Evolutionary conservation across 2,329 filamentous ascomycete species (phyloP).

Genomic region (Neonectria punicea): DNA sequence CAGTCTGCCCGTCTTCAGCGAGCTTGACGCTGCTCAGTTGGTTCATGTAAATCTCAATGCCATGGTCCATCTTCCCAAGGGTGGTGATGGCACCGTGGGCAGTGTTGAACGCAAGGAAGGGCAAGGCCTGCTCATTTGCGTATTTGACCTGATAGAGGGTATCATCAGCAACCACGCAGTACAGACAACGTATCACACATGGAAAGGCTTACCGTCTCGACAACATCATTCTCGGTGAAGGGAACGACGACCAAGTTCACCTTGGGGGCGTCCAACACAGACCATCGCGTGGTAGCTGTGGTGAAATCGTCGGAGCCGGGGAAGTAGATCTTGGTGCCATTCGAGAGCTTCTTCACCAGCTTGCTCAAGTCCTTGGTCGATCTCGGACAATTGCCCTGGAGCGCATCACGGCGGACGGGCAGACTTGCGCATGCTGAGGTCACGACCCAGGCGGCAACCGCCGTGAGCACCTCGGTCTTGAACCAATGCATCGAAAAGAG

Average conservation of each 20-base stretch:
- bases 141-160: slow-evolving; percentile 49
- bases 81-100: slow-evolving; percentile 63
- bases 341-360: slow-evolving; percentile 49
- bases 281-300: slow-evolving; percentile 56
- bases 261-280: slow-evolving; percentile 53
- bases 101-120: slow-evolving; percentile 64
- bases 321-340: slow-evolving; percentile 52
- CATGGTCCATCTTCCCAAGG: slow-evolving; percentile 58
- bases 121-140: slow-evolving; percentile 57
- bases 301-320: slow-evolving; percentile 54
- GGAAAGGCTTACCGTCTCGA: slow-evolving; percentile 52
- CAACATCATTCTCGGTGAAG: slow-evolving; percentile 59
- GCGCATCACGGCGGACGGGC: slow-evolving; percentile 26
- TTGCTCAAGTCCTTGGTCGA: slow-evolving; percentile 27
- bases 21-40: slow-evolving; percentile 57
- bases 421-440: slow-evolving; percentile 34
- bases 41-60: slow-evolving; percentile 61
- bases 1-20: slow-evolving; percentile 55
- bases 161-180: background rate
- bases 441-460: slow-evolving; percentile 41
- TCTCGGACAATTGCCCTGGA: slow-evolving; percentile 28
- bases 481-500: slow-evolving; percentile 26
- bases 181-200: background rate
- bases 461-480: slow-evolving; percentile 41
- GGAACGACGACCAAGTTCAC: slow-evolving; percentile 60